phyloP scores from a whole-genome alignment of 805 yeast species.

The Candida sanyiensis region DNA sequence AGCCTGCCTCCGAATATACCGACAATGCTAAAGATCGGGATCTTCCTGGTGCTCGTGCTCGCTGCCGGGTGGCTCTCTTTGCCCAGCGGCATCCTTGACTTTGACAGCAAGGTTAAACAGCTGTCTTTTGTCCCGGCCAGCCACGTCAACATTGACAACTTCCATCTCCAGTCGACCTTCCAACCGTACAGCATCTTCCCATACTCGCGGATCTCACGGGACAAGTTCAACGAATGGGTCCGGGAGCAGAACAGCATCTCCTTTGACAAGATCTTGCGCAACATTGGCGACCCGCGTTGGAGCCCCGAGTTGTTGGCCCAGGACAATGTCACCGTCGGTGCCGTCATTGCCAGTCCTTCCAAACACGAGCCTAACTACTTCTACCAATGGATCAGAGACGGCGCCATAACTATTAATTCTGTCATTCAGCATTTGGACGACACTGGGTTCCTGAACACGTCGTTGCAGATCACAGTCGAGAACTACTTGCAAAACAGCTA shows the following conservation, averaged over 20 bases:
- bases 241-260: conserved; percentile 35
- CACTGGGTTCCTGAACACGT: conserved; percentile 20
- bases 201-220: conserved; percentile 18
- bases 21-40: conserved; percentile 4
- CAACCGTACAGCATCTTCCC: conserved; percentile 18
- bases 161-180: conserved; percentile 21
- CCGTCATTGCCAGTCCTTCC: conserved; percentile 83
- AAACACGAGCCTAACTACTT: conserved; percentile 66
- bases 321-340: conserved; percentile 52
- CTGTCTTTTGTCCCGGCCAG: conserved; percentile 1
- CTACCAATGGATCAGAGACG: conserved; percentile 88
- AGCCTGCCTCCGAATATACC: too few species aligned
- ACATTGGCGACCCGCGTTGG: conserved; percentile 40
- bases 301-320: conserved; percentile 23
- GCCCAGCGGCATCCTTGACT: neutral
- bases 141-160: conserved; percentile 17
- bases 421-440: conserved; percentile 53
- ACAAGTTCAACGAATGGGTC: conserved; percentile 42
- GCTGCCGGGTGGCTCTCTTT: conserved; percentile 4
- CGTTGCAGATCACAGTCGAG: conserved; percentile 36
- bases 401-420: conserved; percentile 72
- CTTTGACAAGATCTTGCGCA: conserved; percentile 38
- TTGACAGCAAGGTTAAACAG: neutral
- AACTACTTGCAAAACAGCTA: conserved; percentile 57
- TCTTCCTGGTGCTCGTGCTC: conserved; percentile 5